These are phyloP conservation scores for Collybiopsis luxurians DNA, from an alignment of 768 basidiomycete species.

Conservation along the genomic window DNA sequence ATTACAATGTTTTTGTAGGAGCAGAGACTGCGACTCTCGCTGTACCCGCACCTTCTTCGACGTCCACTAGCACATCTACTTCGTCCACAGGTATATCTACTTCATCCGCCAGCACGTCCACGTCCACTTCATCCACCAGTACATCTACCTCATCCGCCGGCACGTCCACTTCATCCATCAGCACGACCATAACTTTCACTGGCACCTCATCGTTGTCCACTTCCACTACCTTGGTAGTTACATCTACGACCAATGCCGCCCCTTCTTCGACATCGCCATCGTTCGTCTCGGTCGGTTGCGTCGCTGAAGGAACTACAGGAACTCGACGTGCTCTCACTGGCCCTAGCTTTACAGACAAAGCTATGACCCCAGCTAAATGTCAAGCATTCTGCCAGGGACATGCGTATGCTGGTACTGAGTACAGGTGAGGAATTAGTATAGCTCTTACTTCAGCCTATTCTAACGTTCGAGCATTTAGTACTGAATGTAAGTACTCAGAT, in stretches of 20 bases:
- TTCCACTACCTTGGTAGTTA: too few species aligned
- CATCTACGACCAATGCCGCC: too few species aligned
- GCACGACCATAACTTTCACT: too few species aligned
- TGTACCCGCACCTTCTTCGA: not conserved
- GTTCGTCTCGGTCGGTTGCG: not conserved
- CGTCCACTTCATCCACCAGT: slow-evolving; percentile 14
- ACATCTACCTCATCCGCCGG: slow-evolving; percentile 8
- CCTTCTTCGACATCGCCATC: not conserved
- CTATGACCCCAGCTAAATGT: not conserved
- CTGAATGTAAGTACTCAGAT: too few species aligned
- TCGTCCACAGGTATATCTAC: not conserved
- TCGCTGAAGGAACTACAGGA: not conserved
- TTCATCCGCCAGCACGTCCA: slow-evolving; percentile 7
- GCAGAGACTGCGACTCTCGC: slow-evolving; percentile 18
- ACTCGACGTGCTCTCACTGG: not conserved
- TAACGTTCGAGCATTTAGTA: not conserved
- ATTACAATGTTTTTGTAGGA: slow-evolving; percentile 65
- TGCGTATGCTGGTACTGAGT: not conserved
- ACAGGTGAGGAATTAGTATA: not conserved
- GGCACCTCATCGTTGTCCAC: too few species aligned
- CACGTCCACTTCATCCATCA: too few species aligned
- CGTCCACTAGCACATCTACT: slow-evolving; percentile 12
- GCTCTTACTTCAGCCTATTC: too few species aligned
- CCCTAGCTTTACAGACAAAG: not conserved
- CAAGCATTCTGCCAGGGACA: not conserved